Base-by-base conservation (phyloP, 2,329 filamentous ascomycete genomes). In the Harringtonia aguacate region DNA sequence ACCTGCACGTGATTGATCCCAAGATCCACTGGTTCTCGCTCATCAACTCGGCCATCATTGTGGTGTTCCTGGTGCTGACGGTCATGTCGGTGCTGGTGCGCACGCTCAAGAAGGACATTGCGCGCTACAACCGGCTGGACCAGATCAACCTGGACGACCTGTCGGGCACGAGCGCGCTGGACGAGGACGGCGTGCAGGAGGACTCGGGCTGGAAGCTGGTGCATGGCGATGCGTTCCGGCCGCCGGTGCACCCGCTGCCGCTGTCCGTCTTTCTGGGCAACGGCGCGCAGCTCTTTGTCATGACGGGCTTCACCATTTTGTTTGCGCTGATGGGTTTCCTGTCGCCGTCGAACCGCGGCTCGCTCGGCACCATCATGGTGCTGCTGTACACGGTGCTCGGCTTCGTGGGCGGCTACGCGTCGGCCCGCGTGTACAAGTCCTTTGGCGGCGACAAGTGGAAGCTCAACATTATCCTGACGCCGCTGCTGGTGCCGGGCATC, bases 1-100 rank as follows among this genome's bases (percentile, higher is more conserved):
- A 97, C 60, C 74, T 98, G 30, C 90, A 97, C 58, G 90, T 98
- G 27, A 94, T 89, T 58, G 89, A 97, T 61, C 89, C 92, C 42
- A 94, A 92, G 70, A 97, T 98, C 55, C 92, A 98, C 63, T 98
- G 92, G 92, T 95, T 97, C 69, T 95, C 89, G 47, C 79, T 98
- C 40, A 85, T 97, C 65, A 95, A 95, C 64, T 95, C 89, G 30
- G 86, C 92, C 40, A 81, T 97, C 36, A 94, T 98, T 49, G 89
- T 98, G 41, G 75, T 95, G 39, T 92, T 97, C 64, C 72, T 97
- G 34, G 81, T 90, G 30, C 77, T 88, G 37, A 95, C 92, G 55
- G 92, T 98, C 50, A 83, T 84, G 63, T 94, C 89, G n/a, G 86
- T 97, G 38, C 72, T 98, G 15, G 71, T 94, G 45, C 79, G 90